These are phyloP conservation scores for Ceratocystis alfenasii DNA, from an alignment of 2,329 filamentous ascomycete species.

Conservation along the genomic window DNA sequence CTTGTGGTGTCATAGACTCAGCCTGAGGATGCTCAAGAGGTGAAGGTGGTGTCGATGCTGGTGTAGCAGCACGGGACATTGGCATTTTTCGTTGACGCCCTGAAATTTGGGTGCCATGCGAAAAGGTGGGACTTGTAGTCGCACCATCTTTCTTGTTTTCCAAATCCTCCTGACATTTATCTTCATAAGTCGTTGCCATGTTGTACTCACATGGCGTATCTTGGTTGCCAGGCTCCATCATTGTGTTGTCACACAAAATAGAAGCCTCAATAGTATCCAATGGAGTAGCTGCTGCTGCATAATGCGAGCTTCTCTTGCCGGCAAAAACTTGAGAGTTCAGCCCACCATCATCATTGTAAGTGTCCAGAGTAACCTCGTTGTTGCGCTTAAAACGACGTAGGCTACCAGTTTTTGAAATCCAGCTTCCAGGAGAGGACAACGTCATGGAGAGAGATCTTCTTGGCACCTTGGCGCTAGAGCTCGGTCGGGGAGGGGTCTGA, in stretches of 20 bases:
- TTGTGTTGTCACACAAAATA: conserved; percentile 19
- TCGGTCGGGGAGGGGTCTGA: background rate
- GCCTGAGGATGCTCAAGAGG: conserved; percentile 18
- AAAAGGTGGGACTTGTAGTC: background rate
- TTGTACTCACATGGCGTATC: conserved; percentile 12
- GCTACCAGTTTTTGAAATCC: conserved; percentile 47
- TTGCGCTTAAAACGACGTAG: conserved; percentile 42
- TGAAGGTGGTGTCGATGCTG: background rate
- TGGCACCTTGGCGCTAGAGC: background rate
- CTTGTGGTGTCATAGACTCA: conserved; percentile 31
- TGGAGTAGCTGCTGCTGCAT: conserved; percentile 16
- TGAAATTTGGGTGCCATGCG: background rate
- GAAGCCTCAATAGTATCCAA: conserved; percentile 22
- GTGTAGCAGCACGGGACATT: conserved; percentile 23
- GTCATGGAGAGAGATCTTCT: conserved; percentile 47
- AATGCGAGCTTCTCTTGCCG: conserved; percentile 15
- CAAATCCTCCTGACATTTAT: background rate
- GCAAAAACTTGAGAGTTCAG: background rate
- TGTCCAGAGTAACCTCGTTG: conserved; percentile 15
- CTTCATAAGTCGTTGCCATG: conserved; percentile 4
- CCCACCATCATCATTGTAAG: background rate
- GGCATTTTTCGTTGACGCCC: conserved; percentile 18
- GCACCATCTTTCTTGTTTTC: background rate
- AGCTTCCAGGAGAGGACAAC: conserved; percentile 44
- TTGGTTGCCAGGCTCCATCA: conserved; percentile 12